Conservation (phyloP, 768 basidiomycete species). For the Leccinum subgranulosum region DNA sequence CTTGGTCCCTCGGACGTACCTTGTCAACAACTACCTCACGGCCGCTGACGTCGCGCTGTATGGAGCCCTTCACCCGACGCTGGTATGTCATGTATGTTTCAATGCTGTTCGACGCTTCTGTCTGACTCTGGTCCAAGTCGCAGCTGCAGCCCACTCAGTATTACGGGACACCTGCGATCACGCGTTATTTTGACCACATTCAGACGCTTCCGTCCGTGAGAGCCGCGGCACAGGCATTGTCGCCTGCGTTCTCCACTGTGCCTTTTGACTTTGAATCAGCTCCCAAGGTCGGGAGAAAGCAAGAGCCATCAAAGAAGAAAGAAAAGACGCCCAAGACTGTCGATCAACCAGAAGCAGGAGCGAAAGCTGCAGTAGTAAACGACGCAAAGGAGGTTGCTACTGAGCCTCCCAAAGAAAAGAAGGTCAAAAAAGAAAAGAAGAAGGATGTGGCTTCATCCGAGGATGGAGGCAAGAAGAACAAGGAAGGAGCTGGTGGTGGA, state of each 20-base stretch:
- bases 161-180: slow-evolving; percentile 76
- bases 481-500: slow-evolving; percentile 31
- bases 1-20: slow-evolving; percentile 76
- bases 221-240: slow-evolving; percentile 47
- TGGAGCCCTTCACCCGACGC: slow-evolving; percentile 76
- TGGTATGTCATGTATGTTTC: slow-evolving; percentile 49
- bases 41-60: slow-evolving; percentile 91
- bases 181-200: slow-evolving; percentile 94
- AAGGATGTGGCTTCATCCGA: slow-evolving; percentile 47
- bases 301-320: slow-evolving; percentile 75
- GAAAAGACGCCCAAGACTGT: slow-evolving; percentile 48
- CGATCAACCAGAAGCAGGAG: slow-evolving; percentile 23
- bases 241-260: slow-evolving; percentile 54
- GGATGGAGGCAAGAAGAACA: slow-evolving; percentile 39
- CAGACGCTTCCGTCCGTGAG: slow-evolving; percentile 69
- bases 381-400: slow-evolving; percentile 40
- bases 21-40: slow-evolving; percentile 81
- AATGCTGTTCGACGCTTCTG: neutral
- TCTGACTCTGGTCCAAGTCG: slow-evolving; percentile 44
- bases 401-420: slow-evolving; percentile 24
- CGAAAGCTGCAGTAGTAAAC: slow-evolving; percentile 28
- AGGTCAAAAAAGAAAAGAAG: slow-evolving; percentile 49
- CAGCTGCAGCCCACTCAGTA: slow-evolving; percentile 69
- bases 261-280: slow-evolving; percentile 72
- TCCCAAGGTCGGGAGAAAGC: slow-evolving; percentile 70